phyloP scores from a whole-genome alignment of 306 rosid genomes.

The Arachis stenosperma region DNA sequence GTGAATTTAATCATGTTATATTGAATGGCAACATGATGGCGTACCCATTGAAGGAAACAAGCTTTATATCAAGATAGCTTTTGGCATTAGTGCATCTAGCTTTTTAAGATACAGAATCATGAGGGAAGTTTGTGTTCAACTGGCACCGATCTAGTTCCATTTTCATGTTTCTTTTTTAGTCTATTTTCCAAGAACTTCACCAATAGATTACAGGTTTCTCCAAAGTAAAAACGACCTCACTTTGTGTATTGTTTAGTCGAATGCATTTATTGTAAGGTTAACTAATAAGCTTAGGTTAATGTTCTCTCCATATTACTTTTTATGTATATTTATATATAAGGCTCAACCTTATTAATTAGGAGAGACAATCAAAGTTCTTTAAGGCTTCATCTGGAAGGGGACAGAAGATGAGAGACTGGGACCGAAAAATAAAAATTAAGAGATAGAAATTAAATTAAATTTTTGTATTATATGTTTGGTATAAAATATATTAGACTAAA shows the following conservation, averaged over 20 bases:
- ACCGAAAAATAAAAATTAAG: no score
- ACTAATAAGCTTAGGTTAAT: no score
- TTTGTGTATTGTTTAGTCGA: background rate
- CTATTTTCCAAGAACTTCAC: conserved; percentile 12
- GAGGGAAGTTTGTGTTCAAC: background rate
- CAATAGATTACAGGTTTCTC: background rate
- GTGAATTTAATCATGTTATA: conserved; percentile 44
- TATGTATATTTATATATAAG: no score
- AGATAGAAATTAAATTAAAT: no score
- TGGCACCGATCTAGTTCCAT: background rate
- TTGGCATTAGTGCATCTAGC: conserved; percentile 35
- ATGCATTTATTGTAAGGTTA: background rate
- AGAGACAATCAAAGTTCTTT: no score
- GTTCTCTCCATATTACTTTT: no score
- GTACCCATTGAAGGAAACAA: conserved; percentile 48
- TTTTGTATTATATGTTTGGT: no score
- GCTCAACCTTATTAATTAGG: no score
- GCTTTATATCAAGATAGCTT: conserved; percentile 38
- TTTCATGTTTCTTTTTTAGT: background rate
- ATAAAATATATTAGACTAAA: no score
- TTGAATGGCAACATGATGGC: conserved; percentile 50
- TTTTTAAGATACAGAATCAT: conserved; percentile 21
- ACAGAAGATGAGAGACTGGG: no score
- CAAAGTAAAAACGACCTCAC: background rate
- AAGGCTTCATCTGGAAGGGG: no score